Evolutionary conservation across 495 filamentous ascomycete genomes (phyloP).

Genomic region (Thozetella sp.): DNA sequence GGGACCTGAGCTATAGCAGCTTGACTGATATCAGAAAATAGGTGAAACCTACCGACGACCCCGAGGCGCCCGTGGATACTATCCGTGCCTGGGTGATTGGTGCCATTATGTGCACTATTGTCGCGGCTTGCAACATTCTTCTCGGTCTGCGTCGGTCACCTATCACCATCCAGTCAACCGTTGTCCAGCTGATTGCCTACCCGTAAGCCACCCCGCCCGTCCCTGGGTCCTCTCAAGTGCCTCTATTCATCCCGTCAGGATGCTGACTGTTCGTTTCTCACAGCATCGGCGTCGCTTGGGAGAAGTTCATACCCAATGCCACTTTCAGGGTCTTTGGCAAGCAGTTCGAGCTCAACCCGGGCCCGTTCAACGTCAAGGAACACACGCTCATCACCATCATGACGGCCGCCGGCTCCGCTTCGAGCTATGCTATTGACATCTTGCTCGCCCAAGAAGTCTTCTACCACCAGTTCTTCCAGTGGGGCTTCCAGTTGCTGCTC

Average conservation of each 20-base stretch:
- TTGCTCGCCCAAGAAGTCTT: constrained; percentile 40
- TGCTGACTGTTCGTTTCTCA: background rate
- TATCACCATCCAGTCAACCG: constrained; percentile 66
- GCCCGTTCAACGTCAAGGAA: constrained; percentile 80
- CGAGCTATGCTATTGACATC: constrained; percentile 49
- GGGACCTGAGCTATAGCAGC: constrained; percentile 8
- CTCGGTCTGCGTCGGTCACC: constrained; percentile 68
- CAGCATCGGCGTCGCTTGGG: constrained; percentile 56
- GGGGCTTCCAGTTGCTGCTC: constrained; percentile 68
- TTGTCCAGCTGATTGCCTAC: constrained; percentile 73
- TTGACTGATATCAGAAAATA: constrained; percentile 63
- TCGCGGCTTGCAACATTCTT: constrained; percentile 70
- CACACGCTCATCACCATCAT: constrained; percentile 78
- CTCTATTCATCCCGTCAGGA: too few species aligned
- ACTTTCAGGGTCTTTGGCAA: constrained; percentile 59
- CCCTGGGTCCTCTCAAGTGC: background rate
- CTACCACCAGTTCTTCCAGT: constrained; percentile 43
- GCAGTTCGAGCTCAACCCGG: constrained; percentile 65
- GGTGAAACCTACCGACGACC: constrained; percentile 60
- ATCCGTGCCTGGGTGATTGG: constrained; percentile 74
- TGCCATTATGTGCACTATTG: constrained; percentile 61
- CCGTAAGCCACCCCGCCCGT: constrained; percentile 24
- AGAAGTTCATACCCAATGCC: constrained; percentile 55
- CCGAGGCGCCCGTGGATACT: constrained; percentile 68
- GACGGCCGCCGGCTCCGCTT: constrained; percentile 52